A percentile compares a stretch with the other conserved stretches of the same genome.
These are phyloP conservation scores for Hanseniaspora valbyensis DNA, from an alignment of 805 yeast species.

Conservation along the genomic window DNA sequence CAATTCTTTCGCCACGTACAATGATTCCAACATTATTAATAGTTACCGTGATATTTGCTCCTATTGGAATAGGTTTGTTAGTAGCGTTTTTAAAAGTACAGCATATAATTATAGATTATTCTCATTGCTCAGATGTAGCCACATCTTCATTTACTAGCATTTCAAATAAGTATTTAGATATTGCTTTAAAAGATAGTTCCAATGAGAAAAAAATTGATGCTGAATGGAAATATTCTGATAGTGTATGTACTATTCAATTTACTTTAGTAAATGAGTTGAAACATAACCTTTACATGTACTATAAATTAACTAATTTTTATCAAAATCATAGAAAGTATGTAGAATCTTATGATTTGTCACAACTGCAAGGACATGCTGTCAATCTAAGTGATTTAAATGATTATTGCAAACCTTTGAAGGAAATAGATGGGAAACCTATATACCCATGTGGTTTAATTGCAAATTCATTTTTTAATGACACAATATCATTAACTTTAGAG, in stretches of 20 bases:
- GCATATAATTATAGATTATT: slow-evolving; percentile 61
- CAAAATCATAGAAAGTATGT: slow-evolving; percentile 95
- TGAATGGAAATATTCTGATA: slow-evolving; percentile 51
- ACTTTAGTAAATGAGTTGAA: slow-evolving; percentile 58
- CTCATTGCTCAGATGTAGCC: slow-evolving; percentile 51
- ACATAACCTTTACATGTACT: slow-evolving; percentile 66
- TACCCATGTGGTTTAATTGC: slow-evolving; percentile 84
- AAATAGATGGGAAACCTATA: slow-evolving; percentile 31
- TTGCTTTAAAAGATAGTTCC: slow-evolving; percentile 43
- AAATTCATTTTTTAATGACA: slow-evolving; percentile 68
- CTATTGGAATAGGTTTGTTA: slow-evolving; percentile 77
- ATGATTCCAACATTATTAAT: slow-evolving; percentile 74
- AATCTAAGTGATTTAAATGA: slow-evolving; percentile 37
- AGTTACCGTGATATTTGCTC: slow-evolving; percentile 71
- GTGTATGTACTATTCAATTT: slow-evolving; percentile 57
- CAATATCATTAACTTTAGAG: slow-evolving; percentile 42
- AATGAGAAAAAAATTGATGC: slow-evolving; percentile 33
- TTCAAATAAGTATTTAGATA: slow-evolving; percentile 46
- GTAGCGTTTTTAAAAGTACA: slow-evolving; percentile 73
- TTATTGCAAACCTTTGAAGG: slow-evolving; percentile 31
- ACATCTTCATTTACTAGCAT: slow-evolving; percentile 36
- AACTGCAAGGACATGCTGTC: slow-evolving; percentile 67
- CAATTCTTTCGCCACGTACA: slow-evolving; percentile 81
- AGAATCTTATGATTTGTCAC: slow-evolving; percentile 67
- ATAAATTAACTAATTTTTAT: slow-evolving; percentile 77